Evolutionary conservation across 164 flowering plant species (phyloP), one percentile per base, ranked within the genome.

Genomic region (Kalanchoe fedtschenkoi): DNA sequence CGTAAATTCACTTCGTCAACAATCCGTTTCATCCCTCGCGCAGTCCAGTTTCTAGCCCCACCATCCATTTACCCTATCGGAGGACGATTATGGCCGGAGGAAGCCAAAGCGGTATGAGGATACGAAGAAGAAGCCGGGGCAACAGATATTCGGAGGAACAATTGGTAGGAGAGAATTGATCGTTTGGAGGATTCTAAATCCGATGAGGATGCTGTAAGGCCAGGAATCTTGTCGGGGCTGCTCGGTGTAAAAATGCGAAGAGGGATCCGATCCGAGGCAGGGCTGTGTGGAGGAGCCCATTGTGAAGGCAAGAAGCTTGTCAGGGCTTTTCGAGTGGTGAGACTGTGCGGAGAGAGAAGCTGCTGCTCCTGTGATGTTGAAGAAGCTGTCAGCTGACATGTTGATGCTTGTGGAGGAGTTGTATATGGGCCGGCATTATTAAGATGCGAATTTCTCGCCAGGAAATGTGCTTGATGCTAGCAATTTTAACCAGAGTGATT

Each of bases 401-500:
- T 38, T 60, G 54, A 15, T 61, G 66, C 75, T 84, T 53, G 61
- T 72, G 54, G 68, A 29, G 26, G 73, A 70, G 71, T 70, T 84
- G 77, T 71, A 78, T 54, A 44, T 56, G 4, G 61, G 68, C 62
- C 87, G 87, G 34, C 82, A 84, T 59, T 82, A 82, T 14, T 68
- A 63, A 2, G 60, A 69, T 15, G 81, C 82, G 2, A 82, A 69
- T 66, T 75, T 80, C 61, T 38, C 82, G 70, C 70, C 62, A 1
- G 56, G 53, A 28, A 68, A 59, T 15, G 66, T 16, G 41, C 70
- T 78, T 66, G 82, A 78, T 68, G 55, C 64, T 21, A 58, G 70
- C 37, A 66, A 67, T 43, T 82, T 82, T 37, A 65, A 73, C 58
- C 54, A 69, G 34, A 62, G 64, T 24, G 71, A 66, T 1, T 84